Percentiles rank a stretch among this genome's conserved stretches.
Evolutionary conservation across 768 basidiomycete species (phyloP).

Genomic region (Astraeus odoratus): DNA sequence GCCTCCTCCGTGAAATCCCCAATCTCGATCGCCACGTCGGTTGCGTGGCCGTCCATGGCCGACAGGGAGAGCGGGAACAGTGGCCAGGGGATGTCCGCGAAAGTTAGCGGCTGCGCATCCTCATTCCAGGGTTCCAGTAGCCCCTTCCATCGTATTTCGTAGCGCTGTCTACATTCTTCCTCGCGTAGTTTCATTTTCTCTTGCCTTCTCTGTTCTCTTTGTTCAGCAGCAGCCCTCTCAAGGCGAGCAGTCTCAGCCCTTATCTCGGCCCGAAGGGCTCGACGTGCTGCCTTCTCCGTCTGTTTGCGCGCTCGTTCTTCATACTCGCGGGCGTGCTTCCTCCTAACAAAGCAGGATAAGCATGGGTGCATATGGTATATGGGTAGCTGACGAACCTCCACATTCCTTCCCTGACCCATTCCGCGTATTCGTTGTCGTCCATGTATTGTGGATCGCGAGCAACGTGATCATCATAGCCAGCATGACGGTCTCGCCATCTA

Average conservation of each 20-base stretch:
- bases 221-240: constrained; percentile 47
- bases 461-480: constrained; percentile 36
- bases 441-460: constrained; percentile 40
- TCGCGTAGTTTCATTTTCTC: constrained; percentile 39
- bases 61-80: constrained; percentile 31
- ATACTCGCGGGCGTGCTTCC: constrained; percentile 60
- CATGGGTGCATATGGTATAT: constrained; percentile 2
- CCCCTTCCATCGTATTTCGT: constrained; percentile 52
- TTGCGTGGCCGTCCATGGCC: constrained; percentile 12
- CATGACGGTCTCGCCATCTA: constrained; percentile 49
- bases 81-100: constrained; percentile 73
- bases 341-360: constrained; percentile 33
- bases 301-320: constrained; percentile 54
- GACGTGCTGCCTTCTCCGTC: constrained; percentile 45
- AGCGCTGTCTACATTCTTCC: constrained; percentile 43
- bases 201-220: constrained; percentile 40
- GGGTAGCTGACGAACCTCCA: constrained; percentile 49
- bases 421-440: constrained; percentile 84
- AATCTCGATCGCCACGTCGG: constrained; percentile 16
- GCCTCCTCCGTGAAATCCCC: constrained; percentile 52
- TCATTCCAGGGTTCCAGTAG: constrained; percentile 31
- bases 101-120: constrained; percentile 31
- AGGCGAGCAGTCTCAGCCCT: constrained; percentile 47
- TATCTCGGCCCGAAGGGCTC: constrained; percentile 46
- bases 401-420: constrained; percentile 84